Conservation (phyloP, 768 basidiomycete genomes). For the Boletus insuetus region DNA sequence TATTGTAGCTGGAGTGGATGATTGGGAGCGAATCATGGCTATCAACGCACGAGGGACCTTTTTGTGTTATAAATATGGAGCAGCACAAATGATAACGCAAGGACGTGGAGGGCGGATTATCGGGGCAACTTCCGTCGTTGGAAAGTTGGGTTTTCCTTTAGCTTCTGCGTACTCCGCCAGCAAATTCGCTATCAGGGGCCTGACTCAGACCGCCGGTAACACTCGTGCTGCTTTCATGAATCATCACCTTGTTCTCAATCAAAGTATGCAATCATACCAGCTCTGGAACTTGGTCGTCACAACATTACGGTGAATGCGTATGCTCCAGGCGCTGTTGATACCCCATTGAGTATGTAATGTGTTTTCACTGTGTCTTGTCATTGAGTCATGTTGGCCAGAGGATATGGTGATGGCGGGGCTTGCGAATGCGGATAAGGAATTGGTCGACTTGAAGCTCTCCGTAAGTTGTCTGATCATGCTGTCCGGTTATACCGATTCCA, state of each 20-base stretch:
- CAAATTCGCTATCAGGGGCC: not conserved
- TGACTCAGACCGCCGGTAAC: not conserved
- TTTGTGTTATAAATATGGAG: not conserved
- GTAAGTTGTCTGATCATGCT: not conserved
- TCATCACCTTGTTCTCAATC: not conserved
- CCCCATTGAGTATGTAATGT: not conserved
- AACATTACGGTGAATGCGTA: not conserved
- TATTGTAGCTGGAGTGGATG: not conserved
- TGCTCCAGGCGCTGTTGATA: not conserved
- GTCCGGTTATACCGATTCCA: not conserved
- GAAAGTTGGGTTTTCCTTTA: not conserved
- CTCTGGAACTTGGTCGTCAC: not conserved
- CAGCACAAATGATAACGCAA: not conserved
- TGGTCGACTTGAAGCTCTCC: not conserved
- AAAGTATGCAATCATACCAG: not conserved
- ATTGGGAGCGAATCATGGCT: not conserved
- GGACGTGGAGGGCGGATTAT: not conserved
- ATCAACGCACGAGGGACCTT: not conserved
- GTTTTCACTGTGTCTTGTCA: not conserved
- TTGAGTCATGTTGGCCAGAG: not conserved
- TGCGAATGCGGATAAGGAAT: not conserved
- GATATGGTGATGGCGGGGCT: not conserved
- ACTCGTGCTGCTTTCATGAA: not conserved
- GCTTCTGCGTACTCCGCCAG: not conserved
- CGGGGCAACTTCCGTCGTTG: not conserved